Evolutionary conservation across 306 rosid genomes (phyloP).

Genomic region (Benincasa hispida): DNA sequence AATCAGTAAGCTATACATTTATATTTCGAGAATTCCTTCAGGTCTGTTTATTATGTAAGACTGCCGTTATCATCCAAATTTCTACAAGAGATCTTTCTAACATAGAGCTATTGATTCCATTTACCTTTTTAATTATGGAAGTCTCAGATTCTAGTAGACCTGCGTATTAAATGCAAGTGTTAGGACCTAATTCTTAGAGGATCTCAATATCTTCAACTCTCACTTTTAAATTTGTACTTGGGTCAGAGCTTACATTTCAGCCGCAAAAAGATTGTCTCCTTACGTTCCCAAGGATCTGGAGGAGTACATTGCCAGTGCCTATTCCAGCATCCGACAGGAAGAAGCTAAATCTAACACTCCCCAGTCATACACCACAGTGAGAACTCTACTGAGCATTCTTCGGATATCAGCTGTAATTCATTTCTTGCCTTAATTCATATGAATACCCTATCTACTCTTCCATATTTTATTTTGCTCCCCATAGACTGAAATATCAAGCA

Average conservation of each 20-base stretch:
- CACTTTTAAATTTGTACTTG: background rate
- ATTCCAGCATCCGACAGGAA: slow-evolving; percentile 84
- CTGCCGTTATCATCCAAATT: background rate
- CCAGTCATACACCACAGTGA: slow-evolving; percentile 85
- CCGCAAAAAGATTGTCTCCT: slow-evolving; percentile 91
- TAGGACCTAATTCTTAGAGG: too few species aligned
- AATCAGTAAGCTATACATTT: background rate
- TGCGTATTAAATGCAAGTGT: background rate
- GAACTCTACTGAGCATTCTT: slow-evolving; percentile 96
- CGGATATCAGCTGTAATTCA: slow-evolving; percentile 83
- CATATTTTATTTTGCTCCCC: background rate
- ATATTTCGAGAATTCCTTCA: background rate
- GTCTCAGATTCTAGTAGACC: background rate
- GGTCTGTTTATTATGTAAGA: background rate
- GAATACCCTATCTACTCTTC: background rate
- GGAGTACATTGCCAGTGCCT: slow-evolving; percentile 92
- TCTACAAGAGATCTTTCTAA: background rate
- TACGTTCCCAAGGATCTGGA: slow-evolving; percentile 66
- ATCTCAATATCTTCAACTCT: background rate
- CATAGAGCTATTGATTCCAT: too few species aligned
- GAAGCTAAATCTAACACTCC: slow-evolving; percentile 84
- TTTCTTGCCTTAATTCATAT: background rate
- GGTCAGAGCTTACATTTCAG: slow-evolving; percentile 74
- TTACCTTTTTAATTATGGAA: background rate
- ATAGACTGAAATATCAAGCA: background rate